Evolutionary conservation across 2,329 filamentous ascomycete species (phyloP).

Genomic region (Diaporthe sp.): DNA sequence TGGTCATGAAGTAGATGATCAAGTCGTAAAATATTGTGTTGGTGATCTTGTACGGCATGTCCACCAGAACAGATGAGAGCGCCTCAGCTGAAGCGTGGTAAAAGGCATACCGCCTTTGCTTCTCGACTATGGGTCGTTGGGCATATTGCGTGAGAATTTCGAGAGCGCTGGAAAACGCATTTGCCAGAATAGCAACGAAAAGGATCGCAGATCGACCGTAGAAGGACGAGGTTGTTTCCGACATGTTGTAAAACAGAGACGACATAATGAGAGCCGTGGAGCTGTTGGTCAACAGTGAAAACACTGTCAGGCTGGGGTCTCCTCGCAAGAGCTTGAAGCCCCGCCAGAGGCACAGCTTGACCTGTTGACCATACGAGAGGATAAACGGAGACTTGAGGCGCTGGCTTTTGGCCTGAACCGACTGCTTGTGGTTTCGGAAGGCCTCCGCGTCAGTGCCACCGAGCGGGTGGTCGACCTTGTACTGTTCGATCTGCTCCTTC

Average conservation of each 20-base stretch:
- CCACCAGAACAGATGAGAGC: constrained; percentile 85
- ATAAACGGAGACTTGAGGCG: constrained; percentile 85
- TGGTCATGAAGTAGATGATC: constrained; percentile 88
- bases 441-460: constrained; percentile 67
- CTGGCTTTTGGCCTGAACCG: constrained; percentile 69
- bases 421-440: constrained; percentile 68
- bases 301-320: constrained; percentile 81
- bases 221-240: constrained; percentile 78
- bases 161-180: constrained; percentile 84
- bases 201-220: constrained; percentile 84
- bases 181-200: constrained; percentile 90
- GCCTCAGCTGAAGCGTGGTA: constrained; percentile 95
- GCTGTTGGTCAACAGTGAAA: constrained; percentile 78
- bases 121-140: constrained; percentile 92
- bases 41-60: constrained; percentile 84
- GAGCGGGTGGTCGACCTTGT: constrained; percentile 67
- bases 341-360: constrained; percentile 84
- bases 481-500: constrained; percentile 67
- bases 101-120: constrained; percentile 90
- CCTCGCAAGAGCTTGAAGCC: constrained; percentile 83
- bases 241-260: constrained; percentile 85
- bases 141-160: constrained; percentile 90
- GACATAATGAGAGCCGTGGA: constrained; percentile 83
- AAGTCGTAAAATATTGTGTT: constrained; percentile 85
- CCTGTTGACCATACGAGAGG: constrained; percentile 81